Percentiles rank a stretch among this genome's conserved stretches.
phyloP scores from a whole-genome alignment of 441 rosid species.

The Cnidoscolus chayamansa region DNA sequence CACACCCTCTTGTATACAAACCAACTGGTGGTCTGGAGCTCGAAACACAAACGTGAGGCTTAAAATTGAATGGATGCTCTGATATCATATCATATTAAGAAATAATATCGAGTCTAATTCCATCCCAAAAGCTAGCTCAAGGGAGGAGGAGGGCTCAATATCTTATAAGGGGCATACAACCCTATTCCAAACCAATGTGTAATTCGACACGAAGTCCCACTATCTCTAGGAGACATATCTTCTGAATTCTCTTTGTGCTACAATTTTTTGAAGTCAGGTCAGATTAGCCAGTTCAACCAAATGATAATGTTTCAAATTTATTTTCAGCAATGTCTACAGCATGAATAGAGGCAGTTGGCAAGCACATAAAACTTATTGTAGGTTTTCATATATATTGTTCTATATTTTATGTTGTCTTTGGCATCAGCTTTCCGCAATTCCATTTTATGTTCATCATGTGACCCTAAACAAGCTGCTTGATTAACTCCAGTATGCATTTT shows the following conservation, averaged over 20 bases:
- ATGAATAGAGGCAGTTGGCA: background rate
- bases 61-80: too few species aligned
- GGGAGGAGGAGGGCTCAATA: too few species aligned
- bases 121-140: too few species aligned
- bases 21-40: too few species aligned
- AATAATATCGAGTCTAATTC: too few species aligned
- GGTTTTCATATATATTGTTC: background rate
- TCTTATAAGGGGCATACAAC: too few species aligned
- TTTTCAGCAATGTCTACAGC: background rate
- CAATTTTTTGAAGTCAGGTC: background rate
- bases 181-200: too few species aligned
- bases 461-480: background rate
- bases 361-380: background rate
- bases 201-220: background rate
- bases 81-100: too few species aligned
- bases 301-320: background rate
- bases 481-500: background rate
- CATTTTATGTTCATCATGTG: background rate
- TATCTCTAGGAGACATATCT: slow-evolving; percentile 5
- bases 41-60: too few species aligned
- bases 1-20: too few species aligned
- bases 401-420: background rate
- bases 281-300: background rate
- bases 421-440: background rate
- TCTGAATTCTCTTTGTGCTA: background rate